Conservation (phyloP, 208 protist species). For the Vickermania ingenoplastis region DNA sequence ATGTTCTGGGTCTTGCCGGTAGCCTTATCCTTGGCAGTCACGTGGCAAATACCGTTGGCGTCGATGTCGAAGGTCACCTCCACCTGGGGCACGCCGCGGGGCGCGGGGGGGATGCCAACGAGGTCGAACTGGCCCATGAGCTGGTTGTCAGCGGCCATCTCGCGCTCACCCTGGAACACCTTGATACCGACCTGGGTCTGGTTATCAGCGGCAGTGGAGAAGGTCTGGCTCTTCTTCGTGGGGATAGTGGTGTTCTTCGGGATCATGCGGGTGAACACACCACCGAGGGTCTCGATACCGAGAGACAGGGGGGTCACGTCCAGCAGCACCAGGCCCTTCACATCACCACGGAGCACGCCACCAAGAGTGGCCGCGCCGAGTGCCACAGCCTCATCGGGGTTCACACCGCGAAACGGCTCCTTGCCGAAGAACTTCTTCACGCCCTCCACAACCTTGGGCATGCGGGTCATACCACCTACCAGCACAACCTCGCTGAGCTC, state of each 20-base stretch:
- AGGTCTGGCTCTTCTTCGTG: no score
- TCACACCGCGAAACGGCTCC: conserved; percentile 98
- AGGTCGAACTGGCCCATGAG: conserved; percentile 94
- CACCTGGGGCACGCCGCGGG: conserved; percentile 88
- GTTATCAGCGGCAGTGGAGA: conserved; percentile 80
- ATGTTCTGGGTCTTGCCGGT: conserved; percentile 94
- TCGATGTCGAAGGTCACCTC: conserved; percentile 99
- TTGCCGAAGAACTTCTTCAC: conserved; percentile 85
- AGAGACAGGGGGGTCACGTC: no score
- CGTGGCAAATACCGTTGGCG: conserved; percentile 97
- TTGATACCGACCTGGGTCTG: conserved; percentile 85
- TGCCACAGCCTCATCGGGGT: conserved; percentile 99
- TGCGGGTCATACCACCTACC: conserved; percentile 95
- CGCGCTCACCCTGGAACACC: conserved; percentile 93
- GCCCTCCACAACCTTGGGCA: conserved; percentile 85
- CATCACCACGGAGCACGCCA: conserved; percentile 86
- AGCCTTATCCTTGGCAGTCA: conserved; percentile 95
- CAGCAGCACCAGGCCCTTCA: conserved; percentile 94
- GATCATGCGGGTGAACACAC: conserved; percentile 97
- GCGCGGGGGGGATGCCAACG: conserved; percentile 86
- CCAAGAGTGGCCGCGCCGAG: conserved; percentile 98
- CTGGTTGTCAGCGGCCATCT: conserved; percentile 91
- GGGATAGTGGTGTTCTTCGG: conserved; percentile 98
- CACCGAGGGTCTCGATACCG: conserved; percentile 96
- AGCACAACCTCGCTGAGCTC: conserved; percentile 95